phyloP scores from a whole-genome alignment of 345 rosid genomes.

The Salix koriyanagi region DNA sequence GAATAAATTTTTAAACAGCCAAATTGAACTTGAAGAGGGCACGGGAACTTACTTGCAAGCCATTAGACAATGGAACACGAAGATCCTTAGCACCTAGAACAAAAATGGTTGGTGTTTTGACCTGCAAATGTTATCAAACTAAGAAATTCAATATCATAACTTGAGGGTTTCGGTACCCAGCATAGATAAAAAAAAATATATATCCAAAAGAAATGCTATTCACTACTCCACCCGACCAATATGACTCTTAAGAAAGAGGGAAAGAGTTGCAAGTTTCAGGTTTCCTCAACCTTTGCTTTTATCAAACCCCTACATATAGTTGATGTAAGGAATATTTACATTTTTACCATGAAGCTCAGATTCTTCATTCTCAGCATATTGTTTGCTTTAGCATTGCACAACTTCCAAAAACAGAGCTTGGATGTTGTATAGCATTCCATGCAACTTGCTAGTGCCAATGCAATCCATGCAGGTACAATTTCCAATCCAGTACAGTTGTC shows the following conservation, averaged over 20 bases:
- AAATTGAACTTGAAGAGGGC: constrained; percentile 4
- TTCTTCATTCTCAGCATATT: neutral
- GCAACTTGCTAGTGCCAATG: neutral
- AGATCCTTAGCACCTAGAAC: constrained; percentile 84
- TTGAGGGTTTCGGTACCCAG: too few species aligned
- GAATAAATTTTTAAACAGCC: neutral
- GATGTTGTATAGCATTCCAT: neutral
- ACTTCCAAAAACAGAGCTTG: neutral
- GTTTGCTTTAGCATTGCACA: neutral
- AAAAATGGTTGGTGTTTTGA: constrained; percentile 80
- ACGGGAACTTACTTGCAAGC: constrained; percentile 60
- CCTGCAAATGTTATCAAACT: constrained; percentile 40
- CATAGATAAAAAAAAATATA: too few species aligned
- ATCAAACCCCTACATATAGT: neutral
- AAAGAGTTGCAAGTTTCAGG: neutral
- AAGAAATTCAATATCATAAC: neutral
- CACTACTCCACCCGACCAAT: too few species aligned
- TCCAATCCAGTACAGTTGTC: neutral
- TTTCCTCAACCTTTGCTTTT: neutral
- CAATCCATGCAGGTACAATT: neutral
- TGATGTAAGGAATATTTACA: neutral
- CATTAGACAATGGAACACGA: constrained; percentile 78
- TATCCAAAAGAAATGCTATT: too few species aligned
- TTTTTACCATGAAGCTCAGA: neutral
- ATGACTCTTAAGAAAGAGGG: too few species aligned